These are phyloP conservation scores for Neurospora sublineolata DNA, from an alignment of 495 filamentous ascomycete species.

Conservation along the genomic window DNA sequence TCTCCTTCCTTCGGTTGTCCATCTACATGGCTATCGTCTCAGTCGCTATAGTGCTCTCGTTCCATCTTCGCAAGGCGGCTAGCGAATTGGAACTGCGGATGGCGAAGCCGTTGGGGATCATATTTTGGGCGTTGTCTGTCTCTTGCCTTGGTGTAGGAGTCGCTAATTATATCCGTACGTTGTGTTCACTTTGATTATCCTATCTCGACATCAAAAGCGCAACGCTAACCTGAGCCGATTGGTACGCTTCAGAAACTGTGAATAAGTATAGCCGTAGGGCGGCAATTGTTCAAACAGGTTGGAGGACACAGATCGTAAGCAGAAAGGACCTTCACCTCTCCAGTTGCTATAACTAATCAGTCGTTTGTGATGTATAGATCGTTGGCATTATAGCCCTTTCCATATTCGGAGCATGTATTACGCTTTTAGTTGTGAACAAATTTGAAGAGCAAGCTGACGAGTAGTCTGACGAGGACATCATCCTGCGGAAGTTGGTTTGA, in stretches of 20 bases:
- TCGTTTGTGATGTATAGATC: conserved; percentile 31
- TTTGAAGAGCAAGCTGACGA: conserved; percentile 15
- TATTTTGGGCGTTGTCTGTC: conserved; percentile 78
- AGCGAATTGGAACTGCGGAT: conserved; percentile 58
- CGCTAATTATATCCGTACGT: conserved; percentile 65
- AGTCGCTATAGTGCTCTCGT: conserved; percentile 81
- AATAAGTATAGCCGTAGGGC: conserved; percentile 63
- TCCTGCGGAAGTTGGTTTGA: background rate
- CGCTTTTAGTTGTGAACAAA: conserved; percentile 35
- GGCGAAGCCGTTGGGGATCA: conserved; percentile 69
- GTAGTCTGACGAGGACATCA: background rate
- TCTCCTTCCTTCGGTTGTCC: conserved; percentile 86
- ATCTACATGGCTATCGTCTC: conserved; percentile 86
- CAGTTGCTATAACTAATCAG: background rate
- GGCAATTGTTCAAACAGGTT: conserved; percentile 85
- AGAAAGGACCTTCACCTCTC: background rate
- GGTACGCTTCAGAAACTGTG: conserved; percentile 46
- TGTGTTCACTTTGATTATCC: background rate
- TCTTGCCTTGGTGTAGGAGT: conserved; percentile 65
- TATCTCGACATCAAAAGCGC: background rate
- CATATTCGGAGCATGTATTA: conserved; percentile 66
- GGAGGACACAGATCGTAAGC: conserved; percentile 77
- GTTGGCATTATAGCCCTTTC: conserved; percentile 64
- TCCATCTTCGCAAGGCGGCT: conserved; percentile 72
- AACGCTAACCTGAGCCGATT: background rate